Percentiles rank a stretch among this genome's conserved stretches.
Conservation (phyloP, 345 rosid genomes). For the Gynandropsis gynandra region DNA sequence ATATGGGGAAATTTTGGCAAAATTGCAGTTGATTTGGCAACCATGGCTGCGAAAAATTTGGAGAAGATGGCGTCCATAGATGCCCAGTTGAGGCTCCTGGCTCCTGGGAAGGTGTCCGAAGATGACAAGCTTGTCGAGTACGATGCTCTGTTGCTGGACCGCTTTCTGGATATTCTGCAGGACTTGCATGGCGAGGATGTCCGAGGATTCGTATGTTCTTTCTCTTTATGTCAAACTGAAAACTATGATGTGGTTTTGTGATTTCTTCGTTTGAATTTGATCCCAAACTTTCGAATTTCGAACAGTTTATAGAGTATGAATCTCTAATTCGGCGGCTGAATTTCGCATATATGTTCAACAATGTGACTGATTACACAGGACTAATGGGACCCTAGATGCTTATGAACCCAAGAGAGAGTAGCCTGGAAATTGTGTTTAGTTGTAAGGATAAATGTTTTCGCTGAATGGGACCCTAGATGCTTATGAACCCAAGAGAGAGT, state of each 20-base stretch:
- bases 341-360: too few relatives aligned
- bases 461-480: too few relatives aligned
- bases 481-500: too few relatives aligned
- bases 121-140: conserved; percentile 94
- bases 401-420: too few relatives aligned
- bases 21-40: conserved; percentile 6
- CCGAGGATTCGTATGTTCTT: conserved; percentile 60
- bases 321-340: too few relatives aligned
- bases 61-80: conserved; percentile 91
- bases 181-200: conserved; percentile 87
- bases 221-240: neutral
- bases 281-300: neutral
- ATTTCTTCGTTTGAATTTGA: neutral
- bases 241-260: conserved; percentile 16
- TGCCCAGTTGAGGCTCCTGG: conserved; percentile 85
- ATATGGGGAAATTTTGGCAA: neutral
- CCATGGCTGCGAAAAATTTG: conserved; percentile 52
- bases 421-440: too few relatives aligned
- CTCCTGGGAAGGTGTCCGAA: conserved; percentile 84
- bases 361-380: neutral
- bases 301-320: too few relatives aligned
- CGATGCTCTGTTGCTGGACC: conserved; percentile 82
- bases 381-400: too few relatives aligned
- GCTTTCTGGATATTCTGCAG: conserved; percentile 94
- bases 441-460: too few relatives aligned